These are phyloP conservation scores for Cicer chorassanicum DNA, from an alignment of 306 rosid genomes.

Conservation along the genomic window DNA sequence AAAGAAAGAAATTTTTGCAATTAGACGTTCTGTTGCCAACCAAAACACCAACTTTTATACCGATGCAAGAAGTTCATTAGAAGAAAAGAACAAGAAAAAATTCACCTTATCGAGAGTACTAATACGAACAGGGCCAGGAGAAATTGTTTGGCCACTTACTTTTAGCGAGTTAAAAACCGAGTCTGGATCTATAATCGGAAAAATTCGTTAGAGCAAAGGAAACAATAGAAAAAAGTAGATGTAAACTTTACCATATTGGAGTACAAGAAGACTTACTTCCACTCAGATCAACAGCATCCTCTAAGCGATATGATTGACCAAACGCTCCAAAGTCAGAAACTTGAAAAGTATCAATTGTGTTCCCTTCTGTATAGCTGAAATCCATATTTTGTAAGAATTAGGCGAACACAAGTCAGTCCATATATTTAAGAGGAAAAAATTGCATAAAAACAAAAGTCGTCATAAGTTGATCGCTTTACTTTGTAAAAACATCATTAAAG, in stretches of 20 bases:
- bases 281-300: constrained; percentile 49
- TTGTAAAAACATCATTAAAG: constrained; percentile 4
- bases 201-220: constrained; percentile 47
- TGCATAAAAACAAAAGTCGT: constrained; percentile 17
- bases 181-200: constrained; percentile 51
- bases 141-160: constrained; percentile 47
- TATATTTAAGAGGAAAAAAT: constrained; percentile 11
- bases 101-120: constrained; percentile 56
- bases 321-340: constrained; percentile 58
- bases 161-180: constrained; percentile 52
- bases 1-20: constrained; percentile 27
- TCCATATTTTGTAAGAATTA: constrained; percentile 16
- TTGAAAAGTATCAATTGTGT: constrained; percentile 48
- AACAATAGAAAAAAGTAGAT: constrained; percentile 22
- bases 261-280: constrained; percentile 52
- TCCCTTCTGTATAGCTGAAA: constrained; percentile 55
- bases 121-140: constrained; percentile 50
- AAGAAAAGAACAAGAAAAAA: constrained; percentile 38
- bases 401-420: neutral
- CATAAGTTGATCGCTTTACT: neutral
- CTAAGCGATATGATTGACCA: constrained; percentile 52
- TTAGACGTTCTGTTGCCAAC: constrained; percentile 4
- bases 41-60: constrained; percentile 17
- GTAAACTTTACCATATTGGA: constrained; percentile 18
- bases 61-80: constrained; percentile 34